Evolutionary conservation across 2,329 filamentous ascomycete genomes (phyloP), one percentile per base, ranked within the genome.

Genomic region (Diaporthe amygdali): DNA sequence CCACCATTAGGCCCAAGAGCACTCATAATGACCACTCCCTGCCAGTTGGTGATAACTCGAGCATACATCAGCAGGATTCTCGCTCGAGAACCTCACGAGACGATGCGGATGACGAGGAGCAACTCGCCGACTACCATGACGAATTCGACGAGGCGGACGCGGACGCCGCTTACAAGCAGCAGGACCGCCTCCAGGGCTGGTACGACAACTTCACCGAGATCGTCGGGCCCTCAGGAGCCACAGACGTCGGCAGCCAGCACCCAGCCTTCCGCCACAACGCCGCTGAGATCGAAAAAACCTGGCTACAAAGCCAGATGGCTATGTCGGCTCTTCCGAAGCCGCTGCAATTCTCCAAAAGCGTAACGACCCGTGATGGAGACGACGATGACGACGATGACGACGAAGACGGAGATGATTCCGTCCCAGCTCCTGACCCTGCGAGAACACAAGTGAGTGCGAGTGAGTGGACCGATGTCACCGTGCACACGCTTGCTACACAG

Each of bases 151-250:
- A 70, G 59, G 27, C 44, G 12, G 52, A 59, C 30, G 51, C 54
- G 10, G 49, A 30, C 7, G 56, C 56, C 17, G 68, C 56, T 17
- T 30, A 61, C 37, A 55, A 59, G 32, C 52, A 69, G 17, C 63
- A 71, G 56, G 63, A 69, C 39, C 51, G 49, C 12, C 49, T 70
- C 32, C 44, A 70, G 49, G 51, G 37, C 25, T 72, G 71, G 71
- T 72, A 70, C 51, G 55, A 69, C 32, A 30, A 34, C n/a, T 72
- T 70, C n/a, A 64, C 66, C 44, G 70, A 70, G 15, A 56, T 70
- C 46, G 46, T 30, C 37, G 56, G 41, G 41, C 22, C 67, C 5
- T 54, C 66, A 3, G 66, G 44, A 5, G 41, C 39, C 22, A 27
- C 46, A 5, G 61, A 54, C 41, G 34, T 52, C 25, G 30, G 39